Conservation (phyloP, 352 stramenopile genomes). For the Globisporangium irregulare region DNA sequence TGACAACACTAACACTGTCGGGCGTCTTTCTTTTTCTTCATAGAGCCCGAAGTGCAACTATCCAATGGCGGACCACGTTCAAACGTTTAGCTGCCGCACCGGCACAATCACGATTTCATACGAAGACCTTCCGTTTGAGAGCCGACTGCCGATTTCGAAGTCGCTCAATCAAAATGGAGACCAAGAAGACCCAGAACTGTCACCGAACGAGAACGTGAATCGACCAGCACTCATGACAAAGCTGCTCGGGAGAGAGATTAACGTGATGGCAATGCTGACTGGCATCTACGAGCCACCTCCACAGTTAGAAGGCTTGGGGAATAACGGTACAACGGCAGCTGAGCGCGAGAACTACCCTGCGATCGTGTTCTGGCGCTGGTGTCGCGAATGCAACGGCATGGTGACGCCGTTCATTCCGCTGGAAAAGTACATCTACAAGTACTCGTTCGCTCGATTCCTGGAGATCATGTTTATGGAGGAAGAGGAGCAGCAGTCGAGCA, state of each 20-base stretch:
- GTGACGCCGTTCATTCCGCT: slow-evolving; percentile 89
- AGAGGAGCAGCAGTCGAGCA: slow-evolving; percentile 28
- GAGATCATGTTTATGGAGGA: slow-evolving; percentile 94
- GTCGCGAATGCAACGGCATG: slow-evolving; percentile 90
- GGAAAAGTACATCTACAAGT: slow-evolving; percentile 95
- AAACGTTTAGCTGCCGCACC: slow-evolving; percentile 71
- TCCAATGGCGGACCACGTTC: slow-evolving; percentile 80
- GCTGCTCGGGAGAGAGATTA: slow-evolving; percentile 35
- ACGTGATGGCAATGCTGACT: slow-evolving; percentile 42
- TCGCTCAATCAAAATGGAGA: slow-evolving; percentile 37
- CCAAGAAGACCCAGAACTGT: slow-evolving; percentile 17
- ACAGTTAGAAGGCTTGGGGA: slow-evolving; percentile 14
- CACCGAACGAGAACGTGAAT: slow-evolving; percentile 12
- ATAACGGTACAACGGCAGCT: slow-evolving; percentile 12
- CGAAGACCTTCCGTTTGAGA: slow-evolving; percentile 73
- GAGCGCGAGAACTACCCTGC: slow-evolving; percentile 39
- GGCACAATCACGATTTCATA: slow-evolving; percentile 81
- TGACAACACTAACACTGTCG: neutral
- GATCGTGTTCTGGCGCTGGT: slow-evolving; percentile 98
- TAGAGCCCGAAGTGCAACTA: slow-evolving; percentile 80
- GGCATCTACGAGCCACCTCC: slow-evolving; percentile 27
- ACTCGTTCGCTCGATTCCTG: slow-evolving; percentile 97
- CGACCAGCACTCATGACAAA: slow-evolving; percentile 24
- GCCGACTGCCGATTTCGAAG: slow-evolving; percentile 31
- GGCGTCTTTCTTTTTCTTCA: neutral